Base-by-base conservation (phyloP, 179 eudicot species). In the Beta macrorhiza region DNA sequence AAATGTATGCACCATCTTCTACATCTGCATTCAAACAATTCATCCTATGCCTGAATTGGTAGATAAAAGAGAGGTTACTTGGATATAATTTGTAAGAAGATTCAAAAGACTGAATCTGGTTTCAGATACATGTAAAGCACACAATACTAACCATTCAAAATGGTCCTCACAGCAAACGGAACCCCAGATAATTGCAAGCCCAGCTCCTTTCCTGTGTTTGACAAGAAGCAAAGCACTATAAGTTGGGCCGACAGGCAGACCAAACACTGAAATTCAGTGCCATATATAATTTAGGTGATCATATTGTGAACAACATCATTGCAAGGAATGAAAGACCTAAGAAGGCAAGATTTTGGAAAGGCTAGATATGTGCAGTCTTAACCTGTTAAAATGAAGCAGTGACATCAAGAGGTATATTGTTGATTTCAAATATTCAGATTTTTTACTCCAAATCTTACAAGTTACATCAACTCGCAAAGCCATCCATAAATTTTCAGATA, bases 81-180 rank as follows among this genome's bases (percentile, higher is more conserved):
- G 22, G 62, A 63, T 58, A 47, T 56, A 22, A 17, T 25, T 7
- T 12, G 49, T 37, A 59, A 42, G 67, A 12, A 49, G 32, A 84
- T 22, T 16, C 65, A 73, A 67, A 61, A 25, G 55, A 52, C 22
- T 22, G 13, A 59, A 22, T 68, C 59, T 45, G 71, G 64, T 49
- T 7, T 20, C 25, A 15, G 29, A 13, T 75, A 45, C 45, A 59
- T 44, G 58, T 55, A 65, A 67, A 76, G 52, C 22, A 52, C 59
- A 63, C 16, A 61, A 22, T 55, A 72, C 83, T 75, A 47, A 91
- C 97, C 98, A 93, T 80, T 88, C 92, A 82, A 93, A 93, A 88
- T 93, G 98, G 85, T 92, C 98, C 81, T 93, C 98, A 29, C 98
- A 93, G 86, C 98, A 92, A 37, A 93, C 85, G 58, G 98, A 93